A percentile compares a stretch with the other conserved stretches of the same genome.
These are phyloP conservation scores for Coemansia sp. DNA, from an alignment of 192 early-diverging fungal species.

Conservation along the genomic window DNA sequence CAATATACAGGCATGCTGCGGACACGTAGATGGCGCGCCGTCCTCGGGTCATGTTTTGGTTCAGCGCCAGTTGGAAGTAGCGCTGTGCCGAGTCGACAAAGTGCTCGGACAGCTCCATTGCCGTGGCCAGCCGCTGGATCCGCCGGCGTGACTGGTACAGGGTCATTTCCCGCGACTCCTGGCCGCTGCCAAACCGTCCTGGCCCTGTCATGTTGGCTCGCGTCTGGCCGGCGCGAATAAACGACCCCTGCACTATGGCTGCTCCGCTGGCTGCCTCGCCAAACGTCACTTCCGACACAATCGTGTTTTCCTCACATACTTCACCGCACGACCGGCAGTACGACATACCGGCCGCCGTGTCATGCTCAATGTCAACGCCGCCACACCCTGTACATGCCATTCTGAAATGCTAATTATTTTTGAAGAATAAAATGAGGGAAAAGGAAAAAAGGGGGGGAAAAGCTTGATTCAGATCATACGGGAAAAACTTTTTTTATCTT, in stretches of 20 bases:
- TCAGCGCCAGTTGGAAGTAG: constrained; percentile 80
- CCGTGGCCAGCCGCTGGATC: constrained; percentile 72
- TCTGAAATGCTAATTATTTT: not conserved
- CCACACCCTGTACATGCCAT: constrained; percentile 63
- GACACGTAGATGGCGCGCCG: constrained; percentile 72
- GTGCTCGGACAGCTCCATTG: constrained; percentile 68
- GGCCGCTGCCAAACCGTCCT: constrained; percentile 47
- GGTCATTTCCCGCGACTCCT: constrained; percentile 69
- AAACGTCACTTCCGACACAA: constrained; percentile 91
- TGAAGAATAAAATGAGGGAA: not conserved
- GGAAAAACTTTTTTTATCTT: too few relatives aligned
- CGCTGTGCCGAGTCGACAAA: constrained; percentile 80
- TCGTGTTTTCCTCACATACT: constrained; percentile 90
- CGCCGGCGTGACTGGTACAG: constrained; percentile 66
- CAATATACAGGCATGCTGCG: constrained; percentile 89
- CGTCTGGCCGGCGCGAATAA: constrained; percentile 66
- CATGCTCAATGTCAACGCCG: constrained; percentile 63
- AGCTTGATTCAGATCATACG: too few relatives aligned
- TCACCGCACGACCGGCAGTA: constrained; percentile 62
- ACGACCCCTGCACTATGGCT: constrained; percentile 72
- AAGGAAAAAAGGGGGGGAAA: not conserved
- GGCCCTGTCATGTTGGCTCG: constrained; percentile 49
- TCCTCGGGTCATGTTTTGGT: constrained; percentile 79
- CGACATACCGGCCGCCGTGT: constrained; percentile 68
- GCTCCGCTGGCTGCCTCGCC: constrained; percentile 83